phyloP scores from a whole-genome alignment of 345 rosid genomes.

The Citrus glauca region DNA sequence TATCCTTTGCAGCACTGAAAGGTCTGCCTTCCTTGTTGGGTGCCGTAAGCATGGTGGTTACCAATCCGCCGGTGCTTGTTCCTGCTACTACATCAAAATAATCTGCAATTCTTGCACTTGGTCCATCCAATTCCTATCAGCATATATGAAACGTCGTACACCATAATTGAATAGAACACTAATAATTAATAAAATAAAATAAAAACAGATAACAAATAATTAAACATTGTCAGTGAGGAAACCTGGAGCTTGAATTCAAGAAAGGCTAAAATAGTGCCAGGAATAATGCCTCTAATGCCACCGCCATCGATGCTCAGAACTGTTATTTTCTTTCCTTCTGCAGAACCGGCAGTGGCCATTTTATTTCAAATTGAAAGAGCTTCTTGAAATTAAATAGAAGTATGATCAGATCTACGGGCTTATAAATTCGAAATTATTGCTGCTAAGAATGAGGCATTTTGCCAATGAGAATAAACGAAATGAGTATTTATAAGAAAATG shows the following conservation, averaged over 20 bases:
- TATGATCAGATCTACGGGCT: too few relatives aligned
- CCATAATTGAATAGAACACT: not conserved
- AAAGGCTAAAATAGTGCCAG: constrained; percentile 18
- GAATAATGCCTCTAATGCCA: constrained; percentile 28
- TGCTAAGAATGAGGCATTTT: too few relatives aligned
- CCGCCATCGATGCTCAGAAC: constrained; percentile 31
- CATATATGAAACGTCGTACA: not conserved
- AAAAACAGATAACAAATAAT: not conserved
- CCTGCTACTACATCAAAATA: constrained; percentile 17
- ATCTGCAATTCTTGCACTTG: constrained; percentile 20
- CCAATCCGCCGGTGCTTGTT: constrained; percentile 19
- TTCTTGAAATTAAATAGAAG: not conserved
- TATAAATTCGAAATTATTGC: too few relatives aligned
- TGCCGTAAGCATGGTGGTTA: constrained; percentile 14
- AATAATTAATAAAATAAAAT: not conserved
- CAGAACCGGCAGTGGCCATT: constrained; percentile 10
- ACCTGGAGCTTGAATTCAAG: constrained; percentile 24
- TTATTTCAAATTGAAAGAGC: not conserved
- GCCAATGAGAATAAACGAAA: too few relatives aligned
- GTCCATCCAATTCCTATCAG: constrained; percentile 15
- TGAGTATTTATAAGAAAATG: too few relatives aligned
- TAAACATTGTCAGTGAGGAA: not conserved
- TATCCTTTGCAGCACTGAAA: constrained; percentile 20
- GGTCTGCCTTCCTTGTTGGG: constrained; percentile 17
- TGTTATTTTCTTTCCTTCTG: constrained; percentile 11